Percentiles rank a stretch among this genome's conserved stretches.
These are phyloP conservation scores for Lagenaria siceraria DNA, from an alignment of 306 rosid genomes.

Conservation along the genomic window DNA sequence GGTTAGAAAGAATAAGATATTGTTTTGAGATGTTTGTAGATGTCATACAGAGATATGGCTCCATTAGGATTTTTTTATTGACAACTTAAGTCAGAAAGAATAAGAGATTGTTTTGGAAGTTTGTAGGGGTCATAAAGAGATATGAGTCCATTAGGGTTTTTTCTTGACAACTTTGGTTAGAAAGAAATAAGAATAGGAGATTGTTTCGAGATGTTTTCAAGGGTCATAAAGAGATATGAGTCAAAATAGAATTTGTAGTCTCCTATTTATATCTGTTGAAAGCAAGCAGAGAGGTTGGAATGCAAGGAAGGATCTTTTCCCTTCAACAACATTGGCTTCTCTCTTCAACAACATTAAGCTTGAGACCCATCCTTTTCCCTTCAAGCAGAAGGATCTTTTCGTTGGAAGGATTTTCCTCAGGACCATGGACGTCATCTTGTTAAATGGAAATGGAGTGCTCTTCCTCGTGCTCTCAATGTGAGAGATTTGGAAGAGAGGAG, in stretches of 20 bases:
- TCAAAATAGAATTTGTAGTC: not conserved
- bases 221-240: not conserved
- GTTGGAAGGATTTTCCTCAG: not conserved
- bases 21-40: too few relatives aligned
- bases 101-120: too few relatives aligned
- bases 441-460: not conserved
- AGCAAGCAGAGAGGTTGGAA: not conserved
- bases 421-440: not conserved
- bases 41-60: too few relatives aligned
- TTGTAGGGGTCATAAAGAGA: too few relatives aligned
- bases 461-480: not conserved
- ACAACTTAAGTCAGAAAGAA: too few relatives aligned
- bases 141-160: not conserved
- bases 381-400: too few relatives aligned
- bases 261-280: not conserved
- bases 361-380: too few relatives aligned
- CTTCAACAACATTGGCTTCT: not conserved
- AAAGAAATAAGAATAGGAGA: not conserved
- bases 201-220: not conserved
- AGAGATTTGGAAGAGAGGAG: not conserved
- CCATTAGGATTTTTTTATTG: too few relatives aligned
- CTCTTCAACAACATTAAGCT: not conserved
- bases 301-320: not conserved
- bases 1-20: too few relatives aligned
- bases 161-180: not conserved